Base-by-base conservation (phyloP, 2,329 filamentous ascomycete genomes). In the Penicillium sp. region DNA sequence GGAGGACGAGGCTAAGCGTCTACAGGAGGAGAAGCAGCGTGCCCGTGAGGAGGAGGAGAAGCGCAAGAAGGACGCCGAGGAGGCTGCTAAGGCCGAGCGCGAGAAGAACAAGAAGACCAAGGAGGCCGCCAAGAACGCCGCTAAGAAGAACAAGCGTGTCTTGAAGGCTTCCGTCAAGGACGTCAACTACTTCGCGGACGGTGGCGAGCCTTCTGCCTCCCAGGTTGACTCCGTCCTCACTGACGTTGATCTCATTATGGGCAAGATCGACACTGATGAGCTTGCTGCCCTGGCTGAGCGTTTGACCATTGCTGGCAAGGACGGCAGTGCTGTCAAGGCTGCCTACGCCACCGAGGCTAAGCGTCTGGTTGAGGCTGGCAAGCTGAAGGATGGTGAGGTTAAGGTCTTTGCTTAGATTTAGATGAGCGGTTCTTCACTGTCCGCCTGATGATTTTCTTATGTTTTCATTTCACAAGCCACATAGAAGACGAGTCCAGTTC, bases 71-170 rank as follows among this genome's bases (percentile, higher is more conserved):
- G 89, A 94, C 51, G 87, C 87, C 11, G 93, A 95, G 67, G 87
- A 86, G 56, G 78, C 83, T 28, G 87, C 89, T 51, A 97, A 97
- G 78, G 79, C 77, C 4, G 83, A 88, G 42, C 86, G 86, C 55
- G 89, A 91, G 55, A 79, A 85, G 50, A 74, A 74, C 60, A 98
- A 97, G 81, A 98, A 98, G 80, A 84, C 86, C 46, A 98, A 97
- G 77, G 93, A 98, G 72, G 91, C 91, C 2, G 93, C 93, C 43
- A 98, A 98, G 83, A 96, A 89, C 63, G 93, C 93, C 10, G 86
- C 93, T 60, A 98, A 98, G 86, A 98, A 98, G 86, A 98, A 98
- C 81, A 96, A 96, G 81, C 88, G 93, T 76, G 86, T 97, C 33
- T 83, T 98, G 58, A 89, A 94, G 70, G 83, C 81, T 48, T 89